Conservation (phyloP, 2,329 filamentous ascomycete species). For the Claviceps capensis region DNA sequence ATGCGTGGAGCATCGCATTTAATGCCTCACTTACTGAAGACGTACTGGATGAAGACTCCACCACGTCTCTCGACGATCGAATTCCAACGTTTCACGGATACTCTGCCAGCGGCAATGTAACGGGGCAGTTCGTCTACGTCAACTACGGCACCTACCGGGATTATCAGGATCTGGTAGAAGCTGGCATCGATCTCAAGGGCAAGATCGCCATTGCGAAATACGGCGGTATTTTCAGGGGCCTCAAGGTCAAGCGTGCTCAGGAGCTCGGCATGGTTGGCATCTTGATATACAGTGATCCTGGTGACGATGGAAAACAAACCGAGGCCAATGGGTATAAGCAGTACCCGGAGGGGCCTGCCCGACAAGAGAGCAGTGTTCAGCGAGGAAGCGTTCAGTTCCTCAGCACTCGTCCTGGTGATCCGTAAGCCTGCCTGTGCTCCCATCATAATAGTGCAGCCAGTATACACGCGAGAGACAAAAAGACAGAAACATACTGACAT, state of each 20-base stretch:
- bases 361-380: constrained; percentile 81
- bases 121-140: constrained; percentile 72
- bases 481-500: not conserved
- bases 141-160: constrained; percentile 85
- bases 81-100: constrained; percentile 93
- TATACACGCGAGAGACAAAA: not conserved
- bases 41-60: constrained; percentile 68
- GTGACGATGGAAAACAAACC: constrained; percentile 71
- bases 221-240: constrained; percentile 71
- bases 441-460: not conserved
- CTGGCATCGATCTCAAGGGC: constrained; percentile 62
- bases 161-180: constrained; percentile 65
- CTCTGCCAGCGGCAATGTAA: constrained; percentile 84
- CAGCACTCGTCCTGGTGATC: constrained; percentile 56
- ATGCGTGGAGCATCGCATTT: constrained; percentile 50
- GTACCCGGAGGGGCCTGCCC: constrained; percentile 77
- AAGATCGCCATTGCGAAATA: constrained; percentile 85
- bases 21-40: constrained; percentile 77
- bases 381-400: constrained; percentile 76
- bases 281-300: constrained; percentile 77
- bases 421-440: constrained; percentile 23
- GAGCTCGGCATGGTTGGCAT: constrained; percentile 81
- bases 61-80: constrained; percentile 55
- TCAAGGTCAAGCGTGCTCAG: constrained; percentile 87
- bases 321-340: constrained; percentile 65